Conservation (phyloP, 768 basidiomycete genomes). For the Zangia roseola region DNA sequence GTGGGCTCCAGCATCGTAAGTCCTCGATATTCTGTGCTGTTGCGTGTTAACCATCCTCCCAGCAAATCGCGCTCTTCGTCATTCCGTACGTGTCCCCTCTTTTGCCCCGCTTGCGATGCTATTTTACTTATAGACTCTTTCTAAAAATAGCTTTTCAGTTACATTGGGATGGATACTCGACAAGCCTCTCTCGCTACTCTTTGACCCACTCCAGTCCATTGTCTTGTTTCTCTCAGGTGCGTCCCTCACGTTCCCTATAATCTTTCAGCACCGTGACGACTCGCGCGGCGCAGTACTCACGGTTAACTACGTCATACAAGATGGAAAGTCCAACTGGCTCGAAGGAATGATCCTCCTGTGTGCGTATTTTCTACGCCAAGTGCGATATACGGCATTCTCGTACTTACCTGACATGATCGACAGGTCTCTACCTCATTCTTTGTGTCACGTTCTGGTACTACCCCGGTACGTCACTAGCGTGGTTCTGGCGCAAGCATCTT, state of each 20-base stretch:
- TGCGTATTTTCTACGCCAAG: constrained; percentile 21
- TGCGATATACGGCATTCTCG: no score
- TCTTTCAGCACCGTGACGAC: background rate
- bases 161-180: constrained; percentile 77
- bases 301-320: constrained; percentile 82
- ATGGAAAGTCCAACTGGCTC: constrained; percentile 90
- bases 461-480: constrained; percentile 34
- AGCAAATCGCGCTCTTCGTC: constrained; percentile 77
- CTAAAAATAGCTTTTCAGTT: constrained; percentile 56
- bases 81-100: constrained; percentile 45
- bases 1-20: constrained; percentile 81
- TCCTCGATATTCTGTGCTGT: constrained; percentile 6
- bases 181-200: constrained; percentile 77
- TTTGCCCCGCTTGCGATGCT: background rate
- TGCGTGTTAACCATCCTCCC: background rate
- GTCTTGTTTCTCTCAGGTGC: constrained; percentile 20
- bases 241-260: constrained; percentile 12
- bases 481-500: no score
- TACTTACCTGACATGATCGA: background rate
- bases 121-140: constrained; percentile 11
- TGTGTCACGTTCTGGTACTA: constrained; percentile 56
- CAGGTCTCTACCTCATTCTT: constrained; percentile 58
- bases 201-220: constrained; percentile 81
- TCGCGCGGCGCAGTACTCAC: constrained; percentile 53
- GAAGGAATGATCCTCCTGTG: constrained; percentile 82